Base-by-base conservation (phyloP, 2,329 filamentous ascomycete species). In the Verticillium klebahnii region DNA sequence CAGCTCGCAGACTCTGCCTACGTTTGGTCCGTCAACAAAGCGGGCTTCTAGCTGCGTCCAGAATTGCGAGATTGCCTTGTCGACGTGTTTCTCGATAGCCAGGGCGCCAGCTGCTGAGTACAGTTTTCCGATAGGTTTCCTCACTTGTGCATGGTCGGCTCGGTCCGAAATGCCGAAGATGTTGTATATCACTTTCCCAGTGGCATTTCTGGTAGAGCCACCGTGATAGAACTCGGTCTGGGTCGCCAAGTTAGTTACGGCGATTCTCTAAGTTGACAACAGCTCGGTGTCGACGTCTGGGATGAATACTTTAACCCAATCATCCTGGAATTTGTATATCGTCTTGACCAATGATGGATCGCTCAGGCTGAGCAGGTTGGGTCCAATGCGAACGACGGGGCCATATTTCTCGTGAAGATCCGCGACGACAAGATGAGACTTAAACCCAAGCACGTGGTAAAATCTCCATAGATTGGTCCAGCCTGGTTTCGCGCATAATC, bases 51-150 rank as follows among this genome's bases (percentile, higher is more conserved):
- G 71, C 63, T 79, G 80, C 34, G 64, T 63, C 37, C 74, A 70
- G 7, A 85, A 69, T 25, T 80, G 66, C 63, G 81, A 77, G 59
- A 84, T 78, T n/a, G 79, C 81, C 64, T 82, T 80, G 68, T 84
- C 75, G 67, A 84, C 82, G 61, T 70, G 69, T 2, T 70, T 67
- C 63, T 75, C 73, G 56, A 74, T 60, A 1, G 66, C 65, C 15
- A 70, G 57, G 1, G 72, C 68, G 14, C 63, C 67, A 17, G 63
- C 59, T 6, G 66, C 61, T n/a, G 75, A 74, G 64, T 74, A 78
- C 58, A 74, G 70, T 56, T 73, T 72, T 15, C 69, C 72, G 25
- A 78, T 69, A 0, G 77, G 77, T 11, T 71, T 69, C 67, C 75
- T 78, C 62, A 72, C 66, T 11, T 62, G 67, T 6, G 70, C 71